Conservation (phyloP, 148 eudicot genomes). For the Nepenthes mirabilis region DNA sequence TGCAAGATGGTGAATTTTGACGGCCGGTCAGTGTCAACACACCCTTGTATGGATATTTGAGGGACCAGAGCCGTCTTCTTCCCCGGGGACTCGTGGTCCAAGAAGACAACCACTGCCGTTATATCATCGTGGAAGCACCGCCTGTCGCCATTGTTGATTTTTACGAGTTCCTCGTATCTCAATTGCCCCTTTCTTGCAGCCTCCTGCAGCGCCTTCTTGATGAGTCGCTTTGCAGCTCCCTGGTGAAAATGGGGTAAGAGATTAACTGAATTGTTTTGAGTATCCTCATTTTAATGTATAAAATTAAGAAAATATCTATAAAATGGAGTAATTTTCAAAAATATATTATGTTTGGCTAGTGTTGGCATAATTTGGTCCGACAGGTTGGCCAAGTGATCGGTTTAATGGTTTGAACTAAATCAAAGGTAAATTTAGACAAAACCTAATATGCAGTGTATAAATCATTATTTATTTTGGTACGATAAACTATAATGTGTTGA, state of each 20-base stretch:
- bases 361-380: too few relatives aligned
- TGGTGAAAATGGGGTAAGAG: constrained; percentile 4
- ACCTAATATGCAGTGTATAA: too few relatives aligned
- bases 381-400: too few relatives aligned
- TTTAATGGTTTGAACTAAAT: too few relatives aligned
- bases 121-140: constrained; percentile 60
- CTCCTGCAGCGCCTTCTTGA: constrained; percentile 30
- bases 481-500: neutral
- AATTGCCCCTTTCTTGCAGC: constrained; percentile 34
- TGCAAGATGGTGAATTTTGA: constrained; percentile 30
- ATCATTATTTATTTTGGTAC: neutral
- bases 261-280: too few relatives aligned
- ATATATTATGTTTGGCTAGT: too few relatives aligned
- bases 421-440: too few relatives aligned
- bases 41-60: constrained; percentile 42
- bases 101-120: constrained; percentile 48
- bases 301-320: too few relatives aligned
- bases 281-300: too few relatives aligned
- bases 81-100: constrained; percentile 26
- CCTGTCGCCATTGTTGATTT: constrained; percentile 27
- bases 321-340: too few relatives aligned
- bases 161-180: constrained; percentile 28
- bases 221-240: constrained; percentile 60
- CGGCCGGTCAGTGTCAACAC: constrained; percentile 28
- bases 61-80: constrained; percentile 13